A percentile compares a stretch with the other conserved stretches of the same genome.
These are phyloP conservation scores for Lactarius indigo DNA, from an alignment of 768 basidiomycete genomes.

Conservation along the genomic window DNA sequence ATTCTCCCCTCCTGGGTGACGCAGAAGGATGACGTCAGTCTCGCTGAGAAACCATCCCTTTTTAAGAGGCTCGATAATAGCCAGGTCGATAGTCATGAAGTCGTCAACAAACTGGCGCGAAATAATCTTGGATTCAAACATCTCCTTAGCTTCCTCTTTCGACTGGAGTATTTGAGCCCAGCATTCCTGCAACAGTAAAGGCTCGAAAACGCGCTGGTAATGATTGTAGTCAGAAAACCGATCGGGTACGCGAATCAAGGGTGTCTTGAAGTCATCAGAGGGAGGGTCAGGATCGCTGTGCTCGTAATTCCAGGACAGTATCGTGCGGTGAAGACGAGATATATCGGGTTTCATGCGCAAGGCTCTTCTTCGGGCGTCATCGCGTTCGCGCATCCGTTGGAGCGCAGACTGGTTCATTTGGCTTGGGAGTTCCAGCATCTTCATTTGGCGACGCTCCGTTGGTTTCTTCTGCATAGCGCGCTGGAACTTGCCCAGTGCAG, in stretches of 20 bases:
- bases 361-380: constrained; percentile 58
- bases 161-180: constrained; percentile 85
- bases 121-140: constrained; percentile 59
- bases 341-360: constrained; percentile 82
- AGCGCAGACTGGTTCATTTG: constrained; percentile 41
- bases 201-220: constrained; percentile 76
- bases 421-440: constrained; percentile 54
- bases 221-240: constrained; percentile 60
- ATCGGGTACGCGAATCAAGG: constrained; percentile 52
- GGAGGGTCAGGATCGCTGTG: constrained; percentile 64
- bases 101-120: constrained; percentile 72
- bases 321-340: constrained; percentile 65
- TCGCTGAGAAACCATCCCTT: constrained; percentile 77
- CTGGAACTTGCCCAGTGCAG: constrained; percentile 23
- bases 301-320: constrained; percentile 87
- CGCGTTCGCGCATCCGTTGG: constrained; percentile 51
- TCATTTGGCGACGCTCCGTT: constrained; percentile 58
- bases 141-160: constrained; percentile 58
- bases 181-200: constrained; percentile 81
- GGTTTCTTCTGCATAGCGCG: constrained; percentile 46
- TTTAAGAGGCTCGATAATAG: constrained; percentile 53
- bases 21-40: constrained; percentile 80
- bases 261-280: constrained; percentile 34
- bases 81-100: constrained; percentile 77
- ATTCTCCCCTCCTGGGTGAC: constrained; percentile 50